These are phyloP conservation scores for Penicillium italicum DNA, from an alignment of 2,329 filamentous ascomycete species.

Conservation along the genomic window DNA sequence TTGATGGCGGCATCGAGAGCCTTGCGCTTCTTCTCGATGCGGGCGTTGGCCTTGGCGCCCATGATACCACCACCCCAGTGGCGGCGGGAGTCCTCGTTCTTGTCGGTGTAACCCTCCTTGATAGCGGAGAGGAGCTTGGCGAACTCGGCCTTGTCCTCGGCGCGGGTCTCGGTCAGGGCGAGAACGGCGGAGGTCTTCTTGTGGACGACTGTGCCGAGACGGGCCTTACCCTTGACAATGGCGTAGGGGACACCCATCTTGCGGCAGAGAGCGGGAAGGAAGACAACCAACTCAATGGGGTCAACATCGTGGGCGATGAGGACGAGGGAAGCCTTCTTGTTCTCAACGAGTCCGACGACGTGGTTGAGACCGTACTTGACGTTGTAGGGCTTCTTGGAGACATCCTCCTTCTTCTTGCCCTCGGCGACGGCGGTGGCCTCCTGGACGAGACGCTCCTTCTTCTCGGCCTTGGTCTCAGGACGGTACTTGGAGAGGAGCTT, in stretches of 20 bases:
- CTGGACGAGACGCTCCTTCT: constrained; percentile 99
- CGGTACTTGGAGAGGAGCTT: constrained; percentile 99
- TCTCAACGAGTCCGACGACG: constrained; percentile 94
- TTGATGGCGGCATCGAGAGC: constrained; percentile 92
- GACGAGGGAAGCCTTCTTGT: constrained; percentile 99
- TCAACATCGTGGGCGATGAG: constrained; percentile 99
- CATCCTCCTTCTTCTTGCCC: constrained; percentile 99
- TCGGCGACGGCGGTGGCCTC: constrained; percentile 97
- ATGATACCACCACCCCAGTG: constrained; percentile 99
- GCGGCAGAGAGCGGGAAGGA: constrained; percentile 97
- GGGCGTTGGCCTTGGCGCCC: constrained; percentile 84
- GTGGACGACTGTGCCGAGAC: constrained; percentile 97
- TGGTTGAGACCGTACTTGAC: constrained; percentile 99
- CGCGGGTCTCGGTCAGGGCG: constrained; percentile 91
- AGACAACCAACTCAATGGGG: constrained; percentile 98
- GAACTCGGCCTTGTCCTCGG: constrained; percentile 97
- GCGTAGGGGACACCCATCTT: constrained; percentile 99
- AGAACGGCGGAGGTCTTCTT: constrained; percentile 99
- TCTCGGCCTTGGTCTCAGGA: constrained; percentile 97
- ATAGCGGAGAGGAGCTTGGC: constrained; percentile 93
- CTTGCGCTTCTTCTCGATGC: constrained; percentile 85
- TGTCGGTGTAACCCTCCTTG: constrained; percentile 97
- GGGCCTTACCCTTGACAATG: constrained; percentile 99
- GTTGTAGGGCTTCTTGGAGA: constrained; percentile 98
- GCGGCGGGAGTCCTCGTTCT: constrained; percentile 84